phyloP scores from a whole-genome alignment of 1,284 basidiomycete species.

The Pholiota adiposa region DNA sequence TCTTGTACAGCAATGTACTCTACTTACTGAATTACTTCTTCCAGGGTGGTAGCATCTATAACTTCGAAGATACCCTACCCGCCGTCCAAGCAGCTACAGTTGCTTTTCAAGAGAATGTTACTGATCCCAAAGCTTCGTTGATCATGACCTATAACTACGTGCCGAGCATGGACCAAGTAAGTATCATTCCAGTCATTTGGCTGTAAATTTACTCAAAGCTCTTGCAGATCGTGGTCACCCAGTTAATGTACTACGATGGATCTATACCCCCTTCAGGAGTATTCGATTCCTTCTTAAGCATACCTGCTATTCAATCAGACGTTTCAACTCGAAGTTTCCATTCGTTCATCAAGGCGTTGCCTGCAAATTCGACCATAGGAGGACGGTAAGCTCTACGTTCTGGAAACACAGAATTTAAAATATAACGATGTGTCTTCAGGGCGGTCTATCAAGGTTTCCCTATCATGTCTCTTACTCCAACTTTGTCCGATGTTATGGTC shows the following conservation, averaged over 20 bases:
- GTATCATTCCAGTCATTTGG: not conserved
- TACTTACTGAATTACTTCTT: not conserved
- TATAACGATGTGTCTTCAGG: not conserved
- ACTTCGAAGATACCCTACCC: conserved; percentile 1
- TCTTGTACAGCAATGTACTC: no score
- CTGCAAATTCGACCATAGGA: conserved; percentile 41
- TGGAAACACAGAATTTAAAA: not conserved
- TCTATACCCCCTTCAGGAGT: conserved; percentile 49
- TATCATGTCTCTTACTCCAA: not conserved
- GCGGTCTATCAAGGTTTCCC: conserved; percentile 7
- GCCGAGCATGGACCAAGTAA: conserved; percentile 28
- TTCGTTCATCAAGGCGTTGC: conserved; percentile 42
- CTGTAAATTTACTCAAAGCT: not conserved
- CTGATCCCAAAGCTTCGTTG: conserved; percentile 61
- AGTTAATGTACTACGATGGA: conserved; percentile 51
- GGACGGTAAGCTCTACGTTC: conserved; percentile 38
- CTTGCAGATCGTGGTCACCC: conserved; percentile 34
- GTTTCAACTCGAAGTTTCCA: conserved; percentile 41
- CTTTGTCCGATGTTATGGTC: conserved; percentile 29
- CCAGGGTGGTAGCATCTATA: conserved; percentile 12
- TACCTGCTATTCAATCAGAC: conserved; percentile 40
- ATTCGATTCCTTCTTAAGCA: conserved; percentile 50
- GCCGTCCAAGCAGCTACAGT: conserved; percentile 47
- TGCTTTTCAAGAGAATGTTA: conserved; percentile 49
- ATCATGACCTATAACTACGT: conserved; percentile 48